phyloP scores from a whole-genome alignment of 2,329 filamentous ascomycete species.

The Claviceps digitariae region DNA sequence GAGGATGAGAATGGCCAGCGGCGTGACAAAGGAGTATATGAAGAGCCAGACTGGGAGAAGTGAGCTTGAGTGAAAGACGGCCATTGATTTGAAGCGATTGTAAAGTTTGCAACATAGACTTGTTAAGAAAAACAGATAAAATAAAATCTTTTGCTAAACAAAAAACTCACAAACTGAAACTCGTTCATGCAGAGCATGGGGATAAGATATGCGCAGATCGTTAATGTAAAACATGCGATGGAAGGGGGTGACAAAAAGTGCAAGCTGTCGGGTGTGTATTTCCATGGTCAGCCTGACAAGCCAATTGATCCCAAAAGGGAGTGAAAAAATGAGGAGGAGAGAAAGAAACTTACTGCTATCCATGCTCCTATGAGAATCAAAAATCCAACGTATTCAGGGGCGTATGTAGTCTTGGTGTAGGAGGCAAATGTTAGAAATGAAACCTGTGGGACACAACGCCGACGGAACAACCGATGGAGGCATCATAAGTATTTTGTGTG shows the following conservation, averaged over 20 bases:
- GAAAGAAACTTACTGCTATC: background rate
- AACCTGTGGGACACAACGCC: background rate
- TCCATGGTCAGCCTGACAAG: conserved; percentile 1
- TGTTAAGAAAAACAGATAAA: no score
- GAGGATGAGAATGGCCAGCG: conserved; percentile 50
- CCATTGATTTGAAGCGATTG: background rate
- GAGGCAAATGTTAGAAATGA: background rate
- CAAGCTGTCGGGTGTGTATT: conserved; percentile 11
- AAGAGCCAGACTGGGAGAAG: conserved; percentile 50
- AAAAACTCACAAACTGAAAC: conserved; percentile 57
- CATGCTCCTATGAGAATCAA: conserved; percentile 4
- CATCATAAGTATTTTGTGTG: background rate
- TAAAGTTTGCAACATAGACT: background rate
- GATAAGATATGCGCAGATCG: conserved; percentile 72
- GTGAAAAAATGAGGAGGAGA: background rate
- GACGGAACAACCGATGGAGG: no score
- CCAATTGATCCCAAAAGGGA: background rate
- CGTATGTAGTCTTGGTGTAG: conserved; percentile 4
- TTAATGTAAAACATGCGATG: conserved; percentile 89
- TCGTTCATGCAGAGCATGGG: conserved; percentile 70
- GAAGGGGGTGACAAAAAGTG: conserved; percentile 55
- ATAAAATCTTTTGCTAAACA: background rate
- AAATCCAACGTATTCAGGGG: conserved; percentile 6
- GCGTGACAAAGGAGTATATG: conserved; percentile 62
- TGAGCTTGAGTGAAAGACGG: background rate